Conservation (phyloP, 176 grass and related monocot species). For the Tillandsia leiboldiana region DNA sequence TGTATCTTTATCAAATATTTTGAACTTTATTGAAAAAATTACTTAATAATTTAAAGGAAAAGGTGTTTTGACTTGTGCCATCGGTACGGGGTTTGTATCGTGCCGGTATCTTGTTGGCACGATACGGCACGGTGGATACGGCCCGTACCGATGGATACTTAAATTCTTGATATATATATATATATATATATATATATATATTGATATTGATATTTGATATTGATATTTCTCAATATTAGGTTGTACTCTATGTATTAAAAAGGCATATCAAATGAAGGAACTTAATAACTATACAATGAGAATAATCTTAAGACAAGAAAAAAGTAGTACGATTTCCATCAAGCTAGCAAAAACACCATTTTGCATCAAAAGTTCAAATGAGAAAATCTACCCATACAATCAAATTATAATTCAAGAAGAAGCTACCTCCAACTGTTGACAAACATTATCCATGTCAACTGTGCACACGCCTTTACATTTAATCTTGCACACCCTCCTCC, state of each 20-base stretch:
- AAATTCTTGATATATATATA: too few species aligned
- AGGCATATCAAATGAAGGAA: background rate
- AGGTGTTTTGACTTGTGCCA: too few species aligned
- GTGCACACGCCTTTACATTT: conserved; percentile 94
- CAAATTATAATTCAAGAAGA: conserved; percentile 4
- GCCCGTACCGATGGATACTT: too few species aligned
- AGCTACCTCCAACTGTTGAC: conserved; percentile 69
- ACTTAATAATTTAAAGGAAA: too few species aligned
- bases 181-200: too few species aligned
- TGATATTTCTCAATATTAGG: too few species aligned
- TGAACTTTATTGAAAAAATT: too few species aligned
- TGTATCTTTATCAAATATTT: too few species aligned
- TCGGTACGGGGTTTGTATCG: too few species aligned
- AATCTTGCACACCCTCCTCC: conserved; percentile 95
- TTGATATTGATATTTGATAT: too few species aligned
- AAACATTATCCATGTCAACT: conserved; percentile 92
- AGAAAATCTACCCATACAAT: conserved; percentile 2
- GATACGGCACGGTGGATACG: too few species aligned
- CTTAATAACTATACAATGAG: background rate
- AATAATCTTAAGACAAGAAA: background rate
- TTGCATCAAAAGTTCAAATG: background rate
- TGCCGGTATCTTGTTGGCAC: too few species aligned
- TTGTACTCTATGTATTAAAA: background rate
- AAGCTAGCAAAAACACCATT: background rate
- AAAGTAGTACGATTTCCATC: background rate